A percentile compares a stretch with the other conserved stretches of the same genome.
These are phyloP conservation scores for Penicillium salamii DNA, from an alignment of 495 filamentous ascomycete species.

Conservation along the genomic window DNA sequence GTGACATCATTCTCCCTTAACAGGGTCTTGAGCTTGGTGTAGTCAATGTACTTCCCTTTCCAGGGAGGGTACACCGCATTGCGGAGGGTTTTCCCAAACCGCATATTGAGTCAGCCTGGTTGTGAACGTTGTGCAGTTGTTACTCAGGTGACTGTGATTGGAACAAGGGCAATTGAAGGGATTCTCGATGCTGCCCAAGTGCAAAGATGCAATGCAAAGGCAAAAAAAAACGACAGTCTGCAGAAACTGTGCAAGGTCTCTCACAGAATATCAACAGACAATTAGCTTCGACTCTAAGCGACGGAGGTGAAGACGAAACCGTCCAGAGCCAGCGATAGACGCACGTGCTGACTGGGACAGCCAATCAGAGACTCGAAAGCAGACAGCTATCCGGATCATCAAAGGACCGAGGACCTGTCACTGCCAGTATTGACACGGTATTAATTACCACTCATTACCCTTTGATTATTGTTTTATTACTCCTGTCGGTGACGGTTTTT, in stretches of 20 bases:
- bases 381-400: not conserved
- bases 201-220: too few relatives aligned
- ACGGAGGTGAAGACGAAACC: slow-evolving; percentile 2
- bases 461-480: too few relatives aligned
- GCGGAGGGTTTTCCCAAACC: slow-evolving; percentile 84
- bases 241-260: not conserved
- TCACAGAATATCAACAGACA: not conserved
- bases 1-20: slow-evolving; percentile 65
- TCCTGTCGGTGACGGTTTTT: too few relatives aligned
- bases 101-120: slow-evolving; percentile 57
- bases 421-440: not conserved
- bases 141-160: not conserved
- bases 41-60: slow-evolving; percentile 93
- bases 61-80: slow-evolving; percentile 82
- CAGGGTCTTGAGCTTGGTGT: slow-evolving; percentile 83
- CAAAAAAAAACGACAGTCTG: not conserved
- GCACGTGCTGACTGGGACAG: slow-evolving; percentile 7
- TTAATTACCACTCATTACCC: too few relatives aligned
- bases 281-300: slow-evolving; percentile 3
- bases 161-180: not conserved
- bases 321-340: slow-evolving; percentile 6
- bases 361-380: not conserved
- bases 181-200: too few relatives aligned
- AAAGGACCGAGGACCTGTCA: not conserved
- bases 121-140: slow-evolving; percentile 7